Percentiles rank a stretch among this genome's conserved stretches.
These are phyloP conservation scores for Lentinus tigrinus DNA, from an alignment of 768 basidiomycete species.

Conservation along the genomic window DNA sequence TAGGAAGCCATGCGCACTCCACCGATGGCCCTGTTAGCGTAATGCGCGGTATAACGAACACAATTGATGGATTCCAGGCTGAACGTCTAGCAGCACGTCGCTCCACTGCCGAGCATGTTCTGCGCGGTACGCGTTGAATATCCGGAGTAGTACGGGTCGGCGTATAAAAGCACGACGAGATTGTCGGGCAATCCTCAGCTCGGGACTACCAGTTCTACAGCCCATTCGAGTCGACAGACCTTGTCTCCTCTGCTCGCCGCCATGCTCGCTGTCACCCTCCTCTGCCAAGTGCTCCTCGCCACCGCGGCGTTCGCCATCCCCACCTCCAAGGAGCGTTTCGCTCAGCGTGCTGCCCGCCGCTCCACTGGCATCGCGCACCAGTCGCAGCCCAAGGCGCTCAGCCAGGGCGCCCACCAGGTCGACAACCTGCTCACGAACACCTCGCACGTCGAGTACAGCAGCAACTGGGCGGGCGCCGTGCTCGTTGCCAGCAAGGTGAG, in stretches of 20 bases:
- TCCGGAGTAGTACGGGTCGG: no score
- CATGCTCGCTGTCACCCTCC: constrained; percentile 23
- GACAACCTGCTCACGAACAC: constrained; percentile 13
- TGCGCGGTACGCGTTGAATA: no score
- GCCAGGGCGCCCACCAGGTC: not conserved
- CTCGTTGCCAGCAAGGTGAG: constrained; percentile 27
- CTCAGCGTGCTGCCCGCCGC: constrained; percentile 23
- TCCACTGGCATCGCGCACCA: constrained; percentile 11
- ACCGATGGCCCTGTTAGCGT: no score
- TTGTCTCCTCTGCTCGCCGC: constrained; percentile 1
- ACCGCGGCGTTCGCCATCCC: constrained; percentile 24
- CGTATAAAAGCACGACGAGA: constrained; percentile 2
- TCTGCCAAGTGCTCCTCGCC: constrained; percentile 24
- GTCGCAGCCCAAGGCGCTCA: constrained; percentile 6
- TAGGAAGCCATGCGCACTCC: no score
- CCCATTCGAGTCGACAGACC: constrained; percentile 2
- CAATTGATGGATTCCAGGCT: no score
- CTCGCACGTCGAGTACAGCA: constrained; percentile 30
- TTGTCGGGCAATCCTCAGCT: not conserved
- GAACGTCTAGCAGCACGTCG: no score
- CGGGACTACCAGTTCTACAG: constrained; percentile 16
- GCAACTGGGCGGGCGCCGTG: constrained; percentile 38
- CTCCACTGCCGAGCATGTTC: no score
- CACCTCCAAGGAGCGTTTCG: constrained; percentile 18
- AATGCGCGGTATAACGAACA: no score